phyloP scores from a whole-genome alignment of 495 filamentous ascomycete genomes.

The Penicillium maclennaniae region DNA sequence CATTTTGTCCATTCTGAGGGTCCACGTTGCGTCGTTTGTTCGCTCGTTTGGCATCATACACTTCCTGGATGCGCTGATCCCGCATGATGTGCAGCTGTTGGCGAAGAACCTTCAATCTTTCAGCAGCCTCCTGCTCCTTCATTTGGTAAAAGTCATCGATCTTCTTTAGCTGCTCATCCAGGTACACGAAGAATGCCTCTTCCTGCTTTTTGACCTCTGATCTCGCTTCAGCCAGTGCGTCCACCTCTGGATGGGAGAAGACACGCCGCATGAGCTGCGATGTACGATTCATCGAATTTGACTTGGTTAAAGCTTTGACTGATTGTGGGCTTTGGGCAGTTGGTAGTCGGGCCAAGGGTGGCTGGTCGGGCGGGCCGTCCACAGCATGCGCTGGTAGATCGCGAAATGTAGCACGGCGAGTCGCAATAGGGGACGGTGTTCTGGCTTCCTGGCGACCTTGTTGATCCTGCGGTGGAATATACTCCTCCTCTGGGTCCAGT shows the following conservation, averaged over 20 bases:
- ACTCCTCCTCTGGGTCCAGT: constrained; percentile 45
- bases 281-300: constrained; percentile 18
- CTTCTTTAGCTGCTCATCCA: constrained; percentile 77
- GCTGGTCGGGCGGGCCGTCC: constrained; percentile 5
- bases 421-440: constrained; percentile 29
- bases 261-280: constrained; percentile 38
- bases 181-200: constrained; percentile 72
- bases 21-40: constrained; percentile 1
- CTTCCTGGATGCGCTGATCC: constrained; percentile 68
- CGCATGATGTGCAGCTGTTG: constrained; percentile 87
- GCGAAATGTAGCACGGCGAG: constrained; percentile 19
- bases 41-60: constrained; percentile 35
- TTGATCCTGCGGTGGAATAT: constrained; percentile 24
- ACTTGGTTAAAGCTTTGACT: constrained; percentile 13
- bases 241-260: constrained; percentile 28
- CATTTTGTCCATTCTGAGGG: constrained; percentile 14
- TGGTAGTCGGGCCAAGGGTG: constrained; percentile 9
- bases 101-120: constrained; percentile 63
- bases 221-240: constrained; percentile 31
- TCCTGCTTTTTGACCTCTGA: constrained; percentile 57
- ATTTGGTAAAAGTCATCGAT: constrained; percentile 78
- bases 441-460: constrained; percentile 7
- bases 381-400: constrained; percentile 6
- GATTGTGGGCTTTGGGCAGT: constrained; percentile 8
- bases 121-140: constrained; percentile 76